These are phyloP conservation scores for Deinandra increscens DNA, from an alignment of 129 eudicot species.

Conservation along the genomic window DNA sequence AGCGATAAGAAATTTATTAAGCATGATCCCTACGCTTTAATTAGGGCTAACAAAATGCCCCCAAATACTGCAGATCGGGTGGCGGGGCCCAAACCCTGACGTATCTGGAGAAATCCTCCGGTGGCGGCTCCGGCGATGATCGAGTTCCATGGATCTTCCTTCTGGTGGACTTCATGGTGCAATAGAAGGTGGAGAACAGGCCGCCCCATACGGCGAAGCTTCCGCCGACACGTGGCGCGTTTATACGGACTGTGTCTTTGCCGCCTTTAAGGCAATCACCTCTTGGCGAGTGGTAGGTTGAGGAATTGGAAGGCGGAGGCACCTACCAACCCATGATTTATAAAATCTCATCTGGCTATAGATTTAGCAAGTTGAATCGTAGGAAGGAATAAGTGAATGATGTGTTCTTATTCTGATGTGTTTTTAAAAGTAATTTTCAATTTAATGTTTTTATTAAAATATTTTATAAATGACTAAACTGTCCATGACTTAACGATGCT, in stretches of 20 bases:
- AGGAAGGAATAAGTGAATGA: too few species aligned
- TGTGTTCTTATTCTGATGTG: too few species aligned
- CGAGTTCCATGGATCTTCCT: constrained; percentile 18
- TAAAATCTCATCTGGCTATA: too few species aligned
- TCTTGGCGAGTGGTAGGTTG: constrained; percentile 1
- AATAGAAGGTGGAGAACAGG: constrained; percentile 9
- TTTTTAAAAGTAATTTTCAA: too few species aligned
- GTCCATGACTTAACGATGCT: too few species aligned
- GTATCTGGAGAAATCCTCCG: constrained; percentile 8
- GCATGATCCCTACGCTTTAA: constrained; percentile 73
- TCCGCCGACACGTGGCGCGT: constrained; percentile 20
- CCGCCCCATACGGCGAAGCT: constrained; percentile 22
- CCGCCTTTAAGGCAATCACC: constrained; percentile 12
- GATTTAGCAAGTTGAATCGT: too few species aligned
- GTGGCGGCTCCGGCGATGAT: constrained; percentile 24
- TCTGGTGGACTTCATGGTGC: constrained; percentile 17
- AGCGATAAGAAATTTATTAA: constrained; percentile 50
- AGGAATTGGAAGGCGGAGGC: constrained; percentile 20
- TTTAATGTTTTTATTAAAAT: too few species aligned
- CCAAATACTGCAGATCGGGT: constrained; percentile 28
- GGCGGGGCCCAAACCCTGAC: constrained; percentile 1
- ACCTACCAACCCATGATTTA: too few species aligned
- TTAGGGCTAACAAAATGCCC: constrained; percentile 58
- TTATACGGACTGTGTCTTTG: constrained; percentile 1
- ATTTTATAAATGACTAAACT: too few species aligned